Base-by-base conservation (phyloP, 2,329 filamentous ascomycete species). In the Penicillium italicum region DNA sequence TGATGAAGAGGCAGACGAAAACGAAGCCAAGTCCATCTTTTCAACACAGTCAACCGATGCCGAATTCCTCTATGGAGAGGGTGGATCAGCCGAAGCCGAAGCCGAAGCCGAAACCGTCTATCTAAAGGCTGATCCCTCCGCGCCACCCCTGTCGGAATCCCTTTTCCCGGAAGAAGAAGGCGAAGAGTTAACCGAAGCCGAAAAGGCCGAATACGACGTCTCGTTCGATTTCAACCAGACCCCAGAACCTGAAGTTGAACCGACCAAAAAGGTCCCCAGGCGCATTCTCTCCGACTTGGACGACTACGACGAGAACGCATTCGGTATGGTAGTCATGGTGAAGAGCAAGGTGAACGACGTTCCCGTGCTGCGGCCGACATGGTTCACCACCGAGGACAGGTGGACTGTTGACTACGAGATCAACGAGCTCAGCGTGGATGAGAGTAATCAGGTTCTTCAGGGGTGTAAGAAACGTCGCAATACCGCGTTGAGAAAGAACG, bases 361-460 rank as follows among this genome's bases (percentile, higher is more conserved):
- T 12, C 81, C 82, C 51, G 83, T 90, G 1, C 68, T 76, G 0
- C 85, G 91, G 3, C 89, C 91, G 0, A 28, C 22, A 4, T 18
- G 40, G 40, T 69, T 87, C 43, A 71, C 49, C 0, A 31, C 65
- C 14, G 20, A 65, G 0, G 80, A 85, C 61, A 66, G 76, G 8
- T 97, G 92, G 92, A 71, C 76, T 0, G 77, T 97, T n/a, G 85
- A 94, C 64, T 97, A 96, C 72, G 80, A 85, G 34, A 75, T 97
- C 45, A 80, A 82, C 43, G 88, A 92, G 61, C 76, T 91, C 2
- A 50, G 72, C 0, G 60, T 72, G 3, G 40, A 60, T 0, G 74
- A 77, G 10, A 83, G 82, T 1, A 72, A 71, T 57, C 72, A 53
- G 0, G 70, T 88, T 24, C 91, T 91, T 69, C 40, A 67, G 1